Base-by-base conservation (phyloP, 2,329 filamentous ascomycete genomes). In the Arachnomyces sp. region DNA sequence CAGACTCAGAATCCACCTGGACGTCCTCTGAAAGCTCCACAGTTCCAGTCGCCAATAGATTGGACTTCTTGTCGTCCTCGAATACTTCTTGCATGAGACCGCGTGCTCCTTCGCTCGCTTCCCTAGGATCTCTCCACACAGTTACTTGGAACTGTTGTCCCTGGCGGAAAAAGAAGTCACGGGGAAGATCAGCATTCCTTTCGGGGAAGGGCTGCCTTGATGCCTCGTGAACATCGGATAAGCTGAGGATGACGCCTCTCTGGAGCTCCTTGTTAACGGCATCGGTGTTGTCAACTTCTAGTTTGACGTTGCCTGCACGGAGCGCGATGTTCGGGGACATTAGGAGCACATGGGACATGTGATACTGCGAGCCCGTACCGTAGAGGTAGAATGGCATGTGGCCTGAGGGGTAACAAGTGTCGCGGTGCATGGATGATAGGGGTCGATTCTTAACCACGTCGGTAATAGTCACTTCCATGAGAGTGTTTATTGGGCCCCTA, bases 361-460 rank as follows among this genome's bases (percentile, higher is more conserved):
- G 39, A 11, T 33, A 14, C 11, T 25, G n/a, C 7, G 14, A 33
- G 16, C 13, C n/a, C n/a, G 40, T 41, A 25, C 40, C 40, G 18
- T 34, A 43, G 12, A 43, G 31, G 28, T 43, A 43, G 37, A 43
- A 43, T 14, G 43, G 31, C 9, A 49, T 28, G 11, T 36, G 14
- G n/a, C 34, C 34, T 7, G n/a, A 20, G 15, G 34, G 34, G 7
- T 20, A 36, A n/a, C 14, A 17, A 20, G 34, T n/a, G 17, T 36
- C 34, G 34, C 34, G 34, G 4, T 36, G 17, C 14, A 36, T 36
- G 13, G 34, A 36, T 20, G 13, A 9, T 15, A 36, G 34, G 8
- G 34, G n/a, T 11, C 34, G 34, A 36, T 36, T 20, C n/a, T 36
- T 36, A 7, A 36, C 13, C 8, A 36, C n/a, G 8, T 14, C 20